These are phyloP conservation scores for Polygonum maritimum DNA, from an alignment of 148 eudicot genomes.

Conservation along the genomic window DNA sequence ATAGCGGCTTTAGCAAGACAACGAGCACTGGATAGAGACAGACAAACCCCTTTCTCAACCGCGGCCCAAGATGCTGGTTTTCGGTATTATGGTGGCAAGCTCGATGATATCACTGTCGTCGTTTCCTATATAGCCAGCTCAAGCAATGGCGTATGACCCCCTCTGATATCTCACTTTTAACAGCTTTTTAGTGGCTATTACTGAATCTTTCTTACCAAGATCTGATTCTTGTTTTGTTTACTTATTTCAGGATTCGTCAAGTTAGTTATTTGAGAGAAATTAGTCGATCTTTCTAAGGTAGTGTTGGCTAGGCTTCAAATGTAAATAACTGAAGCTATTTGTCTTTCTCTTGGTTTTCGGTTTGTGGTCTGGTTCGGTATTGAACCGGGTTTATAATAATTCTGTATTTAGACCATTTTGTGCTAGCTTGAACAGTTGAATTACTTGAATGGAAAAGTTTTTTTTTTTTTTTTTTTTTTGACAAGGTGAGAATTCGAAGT, in stretches of 20 bases:
- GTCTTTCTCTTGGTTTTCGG: neutral
- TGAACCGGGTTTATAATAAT: neutral
- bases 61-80: slow-evolving; percentile 75
- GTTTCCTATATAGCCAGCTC: slow-evolving; percentile 47
- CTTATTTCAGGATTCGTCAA: neutral
- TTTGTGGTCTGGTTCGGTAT: neutral
- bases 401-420: neutral
- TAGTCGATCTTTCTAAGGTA: neutral
- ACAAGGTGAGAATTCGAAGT: too few relatives aligned
- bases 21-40: slow-evolving; percentile 50
- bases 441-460: neutral
- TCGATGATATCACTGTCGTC: slow-evolving; percentile 67
- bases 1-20: slow-evolving; percentile 64
- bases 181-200: neutral
- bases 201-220: neutral
- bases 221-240: neutral
- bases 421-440: slow-evolving; percentile 1
- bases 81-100: slow-evolving; percentile 62
- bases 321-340: neutral
- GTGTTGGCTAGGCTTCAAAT: neutral
- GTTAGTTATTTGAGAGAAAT: neutral
- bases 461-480: too few relatives aligned
- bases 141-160: slow-evolving; percentile 21
- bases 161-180: slow-evolving; percentile 3
- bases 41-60: slow-evolving; percentile 62